Evolutionary conservation across 192 early-diverging fungal species (phyloP), one percentile per base, ranked within the genome.

Genomic region (Backusella luteola): DNA sequence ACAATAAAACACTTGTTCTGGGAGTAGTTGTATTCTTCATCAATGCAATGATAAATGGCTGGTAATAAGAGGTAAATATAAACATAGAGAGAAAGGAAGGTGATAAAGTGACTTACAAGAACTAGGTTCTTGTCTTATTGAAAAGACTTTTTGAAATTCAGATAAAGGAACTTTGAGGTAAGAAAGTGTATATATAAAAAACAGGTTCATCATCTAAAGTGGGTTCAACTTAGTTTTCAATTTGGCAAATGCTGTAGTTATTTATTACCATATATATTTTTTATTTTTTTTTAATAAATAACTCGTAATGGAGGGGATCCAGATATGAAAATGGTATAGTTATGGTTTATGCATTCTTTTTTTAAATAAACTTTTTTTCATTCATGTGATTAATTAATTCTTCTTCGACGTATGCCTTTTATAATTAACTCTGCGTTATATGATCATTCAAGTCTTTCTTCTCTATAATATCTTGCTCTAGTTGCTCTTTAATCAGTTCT

Each of bases 231-330:
- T 68, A 96, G 85, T 90, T 94, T 79, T 94, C 95, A 42, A 79
- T 94, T 66, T 95, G 94, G 94, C 93, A 94, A 82, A 95, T 96
- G 95, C 79, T 87, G 14, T 95, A 95, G 83, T 84, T 96, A 23
- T 86, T 90, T 32, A 32, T 32, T 19, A 19, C 14, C n/a, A 19
- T 49, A 49, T 49, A 3, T 11, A 0, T 49, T 19, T 14, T 49
- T 29, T 29, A 1, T 29, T 19, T 49, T 17, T n/a, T 2, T 17
- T 5, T n/a, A n/a, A 17, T 49, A 49, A n/a, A 19, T 19, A 19
- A 19, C 46, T 49, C 1, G 15, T 49, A n/a, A n/a, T 15, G 4
- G 17, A 19, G 46, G 46, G 4, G 46, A 0, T 49, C 0, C 5
- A 17, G 17, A 5, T 19, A 49, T 19, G 46, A 49, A n/a, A 49